These are phyloP conservation scores for Diaporthe sp. DNA, from an alignment of 2,329 filamentous ascomycete genomes.

Conservation along the genomic window DNA sequence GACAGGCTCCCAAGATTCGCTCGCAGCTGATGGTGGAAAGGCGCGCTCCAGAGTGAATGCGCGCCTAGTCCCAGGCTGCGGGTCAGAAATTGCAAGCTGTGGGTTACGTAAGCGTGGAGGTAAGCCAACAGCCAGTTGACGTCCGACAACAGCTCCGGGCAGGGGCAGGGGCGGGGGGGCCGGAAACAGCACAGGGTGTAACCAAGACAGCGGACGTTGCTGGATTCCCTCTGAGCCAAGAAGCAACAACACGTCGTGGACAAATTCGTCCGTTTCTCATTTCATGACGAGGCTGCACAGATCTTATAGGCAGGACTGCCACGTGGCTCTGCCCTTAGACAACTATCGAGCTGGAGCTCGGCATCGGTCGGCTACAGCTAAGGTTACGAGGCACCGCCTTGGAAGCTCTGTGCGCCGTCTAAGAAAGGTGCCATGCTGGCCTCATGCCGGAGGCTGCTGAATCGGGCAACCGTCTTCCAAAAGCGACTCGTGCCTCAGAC, in stretches of 20 bases:
- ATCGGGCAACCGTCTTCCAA: neutral
- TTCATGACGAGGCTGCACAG: neutral
- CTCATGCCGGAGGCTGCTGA: neutral
- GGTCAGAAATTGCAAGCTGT: conserved; percentile 21
- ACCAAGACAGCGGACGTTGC: neutral
- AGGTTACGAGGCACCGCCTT: neutral
- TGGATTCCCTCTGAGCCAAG: neutral
- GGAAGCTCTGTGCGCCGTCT: conserved; percentile 4
- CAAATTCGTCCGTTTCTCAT: neutral
- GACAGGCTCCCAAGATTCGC: conserved; percentile 13
- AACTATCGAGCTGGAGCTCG: neutral
- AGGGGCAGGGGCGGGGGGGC: neutral
- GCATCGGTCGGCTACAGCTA: conserved; percentile 4
- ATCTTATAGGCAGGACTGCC: neutral
- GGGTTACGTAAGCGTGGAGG: conserved; percentile 26
- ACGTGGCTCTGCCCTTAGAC: neutral
- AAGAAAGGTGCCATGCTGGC: neutral
- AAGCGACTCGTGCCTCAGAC: neutral
- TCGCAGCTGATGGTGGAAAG: conserved; percentile 23
- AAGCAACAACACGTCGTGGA: neutral
- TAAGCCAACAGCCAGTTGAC: neutral
- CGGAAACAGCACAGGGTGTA: neutral
- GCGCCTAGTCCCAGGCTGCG: conserved; percentile 7
- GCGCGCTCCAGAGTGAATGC: conserved; percentile 24
- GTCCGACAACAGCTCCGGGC: neutral